Conservation (phyloP, 345 rosid species). For the Hypericum perforatum region DNA sequence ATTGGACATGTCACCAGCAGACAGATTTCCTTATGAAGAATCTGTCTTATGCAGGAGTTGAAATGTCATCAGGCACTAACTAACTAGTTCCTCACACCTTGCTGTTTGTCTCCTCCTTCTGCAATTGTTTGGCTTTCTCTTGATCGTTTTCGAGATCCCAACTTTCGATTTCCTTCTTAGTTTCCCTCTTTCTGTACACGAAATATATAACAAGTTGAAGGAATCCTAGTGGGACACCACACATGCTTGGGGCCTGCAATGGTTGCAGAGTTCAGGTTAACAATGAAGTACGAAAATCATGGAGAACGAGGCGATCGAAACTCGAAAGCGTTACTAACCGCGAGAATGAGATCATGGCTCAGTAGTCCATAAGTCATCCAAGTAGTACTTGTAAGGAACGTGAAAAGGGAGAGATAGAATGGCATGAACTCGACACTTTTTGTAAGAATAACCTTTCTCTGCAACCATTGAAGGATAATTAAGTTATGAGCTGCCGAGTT, state of each 20-base stretch:
- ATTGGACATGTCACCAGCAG: too few species aligned
- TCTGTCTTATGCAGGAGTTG: too few species aligned
- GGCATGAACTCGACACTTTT: constrained; percentile 94
- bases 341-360: constrained; percentile 63
- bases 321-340: constrained; percentile 34
- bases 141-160: constrained; percentile 41
- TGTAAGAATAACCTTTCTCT: constrained; percentile 64
- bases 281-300: neutral
- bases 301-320: neutral
- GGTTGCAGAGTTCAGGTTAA: neutral
- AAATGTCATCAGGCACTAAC: neutral
- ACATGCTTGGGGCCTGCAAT: constrained; percentile 62
- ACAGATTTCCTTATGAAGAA: too few species aligned
- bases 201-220: constrained; percentile 54
- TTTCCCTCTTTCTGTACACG: constrained; percentile 47
- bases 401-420: constrained; percentile 67
- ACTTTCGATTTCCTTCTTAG: constrained; percentile 33
- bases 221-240: constrained; percentile 59
- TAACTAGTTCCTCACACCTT: constrained; percentile 19
- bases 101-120: constrained; percentile 18
- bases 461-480: constrained; percentile 15
- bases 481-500: too few species aligned
- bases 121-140: constrained; percentile 27
- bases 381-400: constrained; percentile 55
- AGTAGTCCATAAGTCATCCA: constrained; percentile 76